Percentiles rank a stretch among this genome's conserved stretches.
phyloP scores from a whole-genome alignment of 225 moss, liverwort and hornwort species.

The Straminergon stramineum region DNA sequence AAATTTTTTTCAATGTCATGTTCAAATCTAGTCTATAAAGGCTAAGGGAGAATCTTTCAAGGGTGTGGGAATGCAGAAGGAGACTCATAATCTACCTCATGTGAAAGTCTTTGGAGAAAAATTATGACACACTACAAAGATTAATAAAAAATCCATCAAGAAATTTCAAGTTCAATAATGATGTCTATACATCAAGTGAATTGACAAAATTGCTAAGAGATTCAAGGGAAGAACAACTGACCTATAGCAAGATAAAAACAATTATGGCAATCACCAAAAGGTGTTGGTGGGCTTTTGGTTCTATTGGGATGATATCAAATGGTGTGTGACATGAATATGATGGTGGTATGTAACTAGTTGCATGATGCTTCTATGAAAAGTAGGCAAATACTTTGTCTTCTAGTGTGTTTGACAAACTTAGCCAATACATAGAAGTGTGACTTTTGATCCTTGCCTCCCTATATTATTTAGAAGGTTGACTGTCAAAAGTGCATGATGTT shows the following conservation, averaged over 20 bases:
- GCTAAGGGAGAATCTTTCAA: not conserved
- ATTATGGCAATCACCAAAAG: no score
- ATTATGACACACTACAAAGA: not conserved
- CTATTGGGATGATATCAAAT: not conserved
- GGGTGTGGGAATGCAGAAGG: not conserved
- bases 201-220: no score
- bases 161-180: not conserved
- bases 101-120: not conserved
- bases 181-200: not conserved
- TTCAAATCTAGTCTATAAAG: not conserved
- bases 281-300: no score
- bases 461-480: not conserved
- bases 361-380: not conserved
- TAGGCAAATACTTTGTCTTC: not conserved
- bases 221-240: not conserved
- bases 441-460: not conserved
- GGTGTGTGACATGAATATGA: not conserved
- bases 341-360: no score
- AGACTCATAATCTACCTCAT: accelerated
- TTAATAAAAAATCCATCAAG: not conserved
- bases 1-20: not conserved
- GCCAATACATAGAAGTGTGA: not conserved
- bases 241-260: no score
- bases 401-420: not conserved
- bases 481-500: not conserved